These are phyloP conservation scores for Rhodosporidiobolus sp. DNA, from an alignment of 768 basidiomycete species.

Conservation along the genomic window DNA sequence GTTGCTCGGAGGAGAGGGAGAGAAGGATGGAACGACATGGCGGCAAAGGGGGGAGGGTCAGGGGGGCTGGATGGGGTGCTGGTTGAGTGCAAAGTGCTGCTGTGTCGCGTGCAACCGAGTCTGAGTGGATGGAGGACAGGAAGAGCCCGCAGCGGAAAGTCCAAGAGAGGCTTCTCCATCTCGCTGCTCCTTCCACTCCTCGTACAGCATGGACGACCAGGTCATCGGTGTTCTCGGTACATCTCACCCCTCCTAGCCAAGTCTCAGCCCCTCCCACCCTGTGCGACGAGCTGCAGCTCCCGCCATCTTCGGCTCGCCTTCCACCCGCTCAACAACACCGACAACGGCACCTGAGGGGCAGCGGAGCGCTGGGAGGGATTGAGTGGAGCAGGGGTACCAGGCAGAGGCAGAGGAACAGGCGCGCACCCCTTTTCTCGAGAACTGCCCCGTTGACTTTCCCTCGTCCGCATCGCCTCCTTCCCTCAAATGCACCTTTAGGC, in stretches of 20 bases:
- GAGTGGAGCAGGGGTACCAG: not conserved
- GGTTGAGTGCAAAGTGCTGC: not conserved
- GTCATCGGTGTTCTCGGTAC: conserved; percentile 39
- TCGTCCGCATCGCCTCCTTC: not conserved
- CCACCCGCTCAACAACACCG: not conserved
- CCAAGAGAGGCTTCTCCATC: not conserved
- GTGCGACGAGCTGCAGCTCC: too few species aligned
- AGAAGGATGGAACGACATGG: conserved; percentile 23
- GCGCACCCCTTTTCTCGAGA: not conserved
- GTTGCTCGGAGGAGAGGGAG: conserved; percentile 26
- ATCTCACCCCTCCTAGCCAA: not conserved
- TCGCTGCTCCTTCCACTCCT: not conserved
- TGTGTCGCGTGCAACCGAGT: not conserved
- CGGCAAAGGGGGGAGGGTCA: not conserved
- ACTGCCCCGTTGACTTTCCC: not conserved
- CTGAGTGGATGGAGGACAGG: not conserved
- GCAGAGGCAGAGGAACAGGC: not conserved
- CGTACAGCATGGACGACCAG: conserved; percentile 35
- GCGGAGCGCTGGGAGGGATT: not conserved
- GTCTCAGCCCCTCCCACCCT: too few species aligned
- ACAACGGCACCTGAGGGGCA: not conserved
- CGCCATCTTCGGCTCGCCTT: not conserved
- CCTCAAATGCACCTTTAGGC: conserved; percentile 51
- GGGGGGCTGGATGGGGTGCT: not conserved
- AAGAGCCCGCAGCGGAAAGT: not conserved